phyloP scores from a whole-genome alignment of 805 yeast species.

The Limtongozyma cylindracea region DNA sequence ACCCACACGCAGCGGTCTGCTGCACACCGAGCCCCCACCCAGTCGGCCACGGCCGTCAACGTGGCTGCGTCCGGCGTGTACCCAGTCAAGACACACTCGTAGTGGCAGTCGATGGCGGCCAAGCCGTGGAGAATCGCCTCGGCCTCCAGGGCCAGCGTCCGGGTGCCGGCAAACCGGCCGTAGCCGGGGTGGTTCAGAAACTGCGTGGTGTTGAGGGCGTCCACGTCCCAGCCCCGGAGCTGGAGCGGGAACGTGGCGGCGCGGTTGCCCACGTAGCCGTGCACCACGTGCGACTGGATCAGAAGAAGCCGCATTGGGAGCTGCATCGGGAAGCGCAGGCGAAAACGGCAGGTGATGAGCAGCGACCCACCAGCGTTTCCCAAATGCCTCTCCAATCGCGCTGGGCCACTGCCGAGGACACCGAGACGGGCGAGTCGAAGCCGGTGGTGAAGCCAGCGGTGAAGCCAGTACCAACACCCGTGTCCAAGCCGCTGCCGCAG shows the following conservation, averaged over 20 bases:
- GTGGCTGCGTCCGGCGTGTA: conserved; percentile 44
- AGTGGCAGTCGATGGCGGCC: conserved; percentile 11
- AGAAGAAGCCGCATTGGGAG: conserved; percentile 1
- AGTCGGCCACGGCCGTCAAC: conserved; percentile 19
- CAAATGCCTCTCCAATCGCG: too few species aligned
- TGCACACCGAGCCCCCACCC: conserved; percentile 12
- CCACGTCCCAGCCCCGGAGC: conserved; percentile 4
- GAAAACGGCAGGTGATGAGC: too few species aligned
- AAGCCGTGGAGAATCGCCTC: conserved; percentile 29
- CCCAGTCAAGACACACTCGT: conserved; percentile 55
- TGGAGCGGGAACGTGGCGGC: conserved; percentile 4
- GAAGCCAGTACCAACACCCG: too few species aligned
- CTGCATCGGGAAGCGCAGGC: neutral
- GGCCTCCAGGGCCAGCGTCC: conserved; percentile 16
- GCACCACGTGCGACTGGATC: conserved; percentile 4
- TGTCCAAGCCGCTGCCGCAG: too few species aligned
- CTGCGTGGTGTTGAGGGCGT: conserved; percentile 3
- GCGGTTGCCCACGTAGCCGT: conserved; percentile 4
- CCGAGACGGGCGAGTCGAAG: too few species aligned
- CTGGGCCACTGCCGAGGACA: too few species aligned
- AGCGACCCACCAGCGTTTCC: too few species aligned
- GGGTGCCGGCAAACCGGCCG: conserved; percentile 6
- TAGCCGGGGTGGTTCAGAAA: conserved; percentile 5
- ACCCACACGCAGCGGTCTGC: too few species aligned
- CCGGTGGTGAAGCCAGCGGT: too few species aligned